These are phyloP conservation scores for Aspergillus ibericus DNA, from an alignment of 2,329 filamentous ascomycete genomes.

Conservation along the genomic window DNA sequence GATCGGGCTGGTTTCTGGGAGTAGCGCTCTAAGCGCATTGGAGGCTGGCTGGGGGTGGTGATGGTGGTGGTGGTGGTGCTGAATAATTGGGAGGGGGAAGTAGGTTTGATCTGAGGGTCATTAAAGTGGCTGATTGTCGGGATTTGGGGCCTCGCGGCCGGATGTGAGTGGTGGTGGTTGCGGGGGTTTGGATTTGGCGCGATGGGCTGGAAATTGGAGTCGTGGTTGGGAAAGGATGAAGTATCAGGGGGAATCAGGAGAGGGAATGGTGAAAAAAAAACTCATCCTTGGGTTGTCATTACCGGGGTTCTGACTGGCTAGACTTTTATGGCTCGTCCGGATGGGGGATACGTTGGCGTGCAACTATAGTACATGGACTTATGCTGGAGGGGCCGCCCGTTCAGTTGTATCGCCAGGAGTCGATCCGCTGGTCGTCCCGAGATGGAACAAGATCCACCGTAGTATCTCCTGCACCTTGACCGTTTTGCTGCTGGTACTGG, in stretches of 20 bases:
- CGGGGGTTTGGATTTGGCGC: not conserved
- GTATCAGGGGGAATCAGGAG: too few species aligned
- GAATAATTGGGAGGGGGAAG: not conserved
- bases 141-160: not conserved
- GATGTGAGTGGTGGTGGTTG: not conserved
- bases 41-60: constrained; percentile 1
- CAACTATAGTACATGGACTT: not conserved
- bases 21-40: constrained; percentile 17
- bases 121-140: not conserved
- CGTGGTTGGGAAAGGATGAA: not conserved
- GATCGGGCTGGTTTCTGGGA: constrained; percentile 4
- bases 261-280: not conserved
- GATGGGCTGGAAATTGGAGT: not conserved
- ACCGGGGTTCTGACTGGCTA: not conserved
- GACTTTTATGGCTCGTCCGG: not conserved
- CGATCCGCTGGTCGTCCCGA: not conserved
- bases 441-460: not conserved
- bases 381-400: too few species aligned
- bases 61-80: not conserved
- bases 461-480: not conserved
- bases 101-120: not conserved
- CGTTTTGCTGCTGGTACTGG: not conserved
- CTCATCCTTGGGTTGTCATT: not conserved
- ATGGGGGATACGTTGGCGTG: not conserved
- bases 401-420: not conserved